Conservation (phyloP, 225 moss, liverwort and hornwort genomes). For the Bryoerythrophyllum caledonicum region DNA sequence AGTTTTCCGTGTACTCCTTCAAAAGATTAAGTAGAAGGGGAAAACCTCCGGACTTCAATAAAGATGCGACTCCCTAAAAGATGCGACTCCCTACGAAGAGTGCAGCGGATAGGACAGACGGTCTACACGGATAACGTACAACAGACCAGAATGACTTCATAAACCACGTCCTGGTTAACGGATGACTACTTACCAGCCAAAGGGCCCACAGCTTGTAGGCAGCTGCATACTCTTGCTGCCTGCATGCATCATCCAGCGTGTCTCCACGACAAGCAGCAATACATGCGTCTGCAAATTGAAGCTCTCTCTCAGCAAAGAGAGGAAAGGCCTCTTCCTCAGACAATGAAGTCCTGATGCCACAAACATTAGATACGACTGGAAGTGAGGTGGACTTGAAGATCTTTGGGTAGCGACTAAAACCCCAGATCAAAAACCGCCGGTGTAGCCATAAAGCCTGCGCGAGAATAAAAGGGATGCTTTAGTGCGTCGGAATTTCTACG, state of each 20-base stretch:
- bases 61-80: too few relatives aligned
- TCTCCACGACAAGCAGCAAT: constrained; percentile 52
- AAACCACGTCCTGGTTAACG: constrained; percentile 1
- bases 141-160: constrained; percentile 7
- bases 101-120: background rate
- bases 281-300: constrained; percentile 72
- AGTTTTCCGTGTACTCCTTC: too few relatives aligned
- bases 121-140: background rate
- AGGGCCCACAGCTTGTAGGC: constrained; percentile 85
- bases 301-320: constrained; percentile 49
- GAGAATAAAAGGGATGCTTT: background rate
- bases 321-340: constrained; percentile 28
- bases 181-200: constrained; percentile 61
- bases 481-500: constrained; percentile 5
- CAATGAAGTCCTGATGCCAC: constrained; percentile 29
- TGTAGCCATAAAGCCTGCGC: constrained; percentile 73
- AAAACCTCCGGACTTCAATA: background rate
- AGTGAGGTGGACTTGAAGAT: constrained; percentile 34
- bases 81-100: background rate
- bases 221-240: constrained; percentile 86
- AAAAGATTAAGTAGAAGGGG: background rate
- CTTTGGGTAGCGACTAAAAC: constrained; percentile 40
- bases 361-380: constrained; percentile 20
- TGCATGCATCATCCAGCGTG: constrained; percentile 59
- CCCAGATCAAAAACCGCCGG: constrained; percentile 63